phyloP scores from a whole-genome alignment of 306 rosid genomes.

The Notholithocarpus densiflorus region DNA sequence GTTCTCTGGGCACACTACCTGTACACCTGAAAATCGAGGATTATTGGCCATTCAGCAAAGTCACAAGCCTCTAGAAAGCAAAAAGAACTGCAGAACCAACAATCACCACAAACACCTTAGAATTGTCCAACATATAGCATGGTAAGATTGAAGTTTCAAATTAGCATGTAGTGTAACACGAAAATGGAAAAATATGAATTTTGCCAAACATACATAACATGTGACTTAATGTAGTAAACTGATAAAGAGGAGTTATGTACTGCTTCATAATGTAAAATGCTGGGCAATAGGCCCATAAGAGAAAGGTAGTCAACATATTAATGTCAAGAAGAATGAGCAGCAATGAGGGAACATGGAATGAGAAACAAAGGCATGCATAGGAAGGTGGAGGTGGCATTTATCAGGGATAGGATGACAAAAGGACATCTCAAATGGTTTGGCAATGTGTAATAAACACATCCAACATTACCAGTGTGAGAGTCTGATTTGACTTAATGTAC shows the following conservation, averaged over 20 bases:
- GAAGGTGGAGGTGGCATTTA: not conserved
- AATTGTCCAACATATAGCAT: not conserved
- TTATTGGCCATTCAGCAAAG: slow-evolving; percentile 59
- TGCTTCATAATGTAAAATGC: not conserved
- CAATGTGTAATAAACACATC: not conserved
- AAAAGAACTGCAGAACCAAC: slow-evolving; percentile 38
- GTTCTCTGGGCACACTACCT: slow-evolving; percentile 40
- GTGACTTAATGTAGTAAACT: not conserved
- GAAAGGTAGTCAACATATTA: not conserved
- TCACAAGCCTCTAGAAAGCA: slow-evolving; percentile 16
- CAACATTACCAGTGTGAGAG: not conserved
- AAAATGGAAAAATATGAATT: not conserved
- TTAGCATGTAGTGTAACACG: not conserved
- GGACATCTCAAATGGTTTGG: not conserved
- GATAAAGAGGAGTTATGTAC: not conserved
- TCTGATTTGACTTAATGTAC: not conserved
- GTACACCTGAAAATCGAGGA: slow-evolving; percentile 75
- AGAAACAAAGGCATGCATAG: not conserved
- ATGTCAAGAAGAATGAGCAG: not conserved
- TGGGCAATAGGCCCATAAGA: not conserved
- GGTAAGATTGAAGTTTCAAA: not conserved
- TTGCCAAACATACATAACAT: not conserved
- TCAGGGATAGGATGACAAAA: not conserved
- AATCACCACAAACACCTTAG: slow-evolving; percentile 1
- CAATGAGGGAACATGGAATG: not conserved